These are phyloP conservation scores for Irpex rosettiformis DNA, from an alignment of 1,284 basidiomycete species.

Conservation along the genomic window DNA sequence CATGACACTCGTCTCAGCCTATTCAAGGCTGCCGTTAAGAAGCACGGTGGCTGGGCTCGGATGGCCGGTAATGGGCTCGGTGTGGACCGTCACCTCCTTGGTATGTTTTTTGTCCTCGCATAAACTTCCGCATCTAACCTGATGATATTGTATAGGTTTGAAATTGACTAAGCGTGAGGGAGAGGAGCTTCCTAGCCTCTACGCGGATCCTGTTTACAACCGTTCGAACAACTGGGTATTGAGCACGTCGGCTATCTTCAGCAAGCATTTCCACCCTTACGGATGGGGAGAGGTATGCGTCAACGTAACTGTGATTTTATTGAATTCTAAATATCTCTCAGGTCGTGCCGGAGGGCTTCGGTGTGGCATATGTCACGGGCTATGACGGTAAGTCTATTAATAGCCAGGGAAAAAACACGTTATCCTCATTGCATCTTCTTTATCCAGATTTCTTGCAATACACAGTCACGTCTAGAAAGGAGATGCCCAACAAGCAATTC, in stretches of 20 bases:
- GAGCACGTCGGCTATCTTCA: constrained; percentile 87
- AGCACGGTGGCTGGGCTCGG: constrained; percentile 69
- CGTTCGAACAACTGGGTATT: constrained; percentile 70
- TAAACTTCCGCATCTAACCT: not conserved
- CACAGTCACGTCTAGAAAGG: constrained; percentile 74
- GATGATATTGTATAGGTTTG: constrained; percentile 45
- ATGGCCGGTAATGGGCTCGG: constrained; percentile 73
- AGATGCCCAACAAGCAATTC: constrained; percentile 73
- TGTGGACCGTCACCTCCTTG: constrained; percentile 82
- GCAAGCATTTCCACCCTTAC: constrained; percentile 76
- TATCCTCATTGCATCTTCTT: not conserved
- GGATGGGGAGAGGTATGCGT: constrained; percentile 77
- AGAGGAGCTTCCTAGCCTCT: constrained; percentile 65
- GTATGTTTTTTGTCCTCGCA: constrained; percentile 34
- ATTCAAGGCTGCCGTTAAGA: constrained; percentile 66
- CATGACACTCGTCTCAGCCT: constrained; percentile 48
- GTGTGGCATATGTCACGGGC: constrained; percentile 75
- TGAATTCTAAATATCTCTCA: constrained; percentile 19
- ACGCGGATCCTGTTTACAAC: constrained; percentile 67
- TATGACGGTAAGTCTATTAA: constrained; percentile 50
- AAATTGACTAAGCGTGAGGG: constrained; percentile 59
- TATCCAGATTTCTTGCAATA: constrained; percentile 69
- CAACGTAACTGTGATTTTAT: not conserved
- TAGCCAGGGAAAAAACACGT: not conserved
- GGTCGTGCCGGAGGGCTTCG: constrained; percentile 79